phyloP scores from a whole-genome alignment of 2,329 filamentous ascomycete species.

The Neurospora sp. region DNA sequence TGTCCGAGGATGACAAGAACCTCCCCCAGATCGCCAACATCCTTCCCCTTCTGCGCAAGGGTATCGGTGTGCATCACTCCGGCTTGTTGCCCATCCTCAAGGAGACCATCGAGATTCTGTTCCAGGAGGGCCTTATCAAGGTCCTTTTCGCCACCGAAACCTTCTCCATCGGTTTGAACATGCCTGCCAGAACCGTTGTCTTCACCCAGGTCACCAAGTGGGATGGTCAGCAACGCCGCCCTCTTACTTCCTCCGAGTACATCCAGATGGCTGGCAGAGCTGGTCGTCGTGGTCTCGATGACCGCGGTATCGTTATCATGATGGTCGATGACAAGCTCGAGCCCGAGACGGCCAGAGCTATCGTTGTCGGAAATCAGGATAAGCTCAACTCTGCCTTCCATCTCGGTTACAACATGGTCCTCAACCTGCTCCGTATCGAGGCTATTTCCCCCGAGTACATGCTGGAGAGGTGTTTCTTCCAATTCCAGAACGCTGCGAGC shows the following conservation, averaged over 20 bases:
- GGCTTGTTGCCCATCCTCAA: constrained; percentile 92
- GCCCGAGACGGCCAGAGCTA: constrained; percentile 83
- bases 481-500: constrained; percentile 92
- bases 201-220: constrained; percentile 96
- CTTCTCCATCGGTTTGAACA: constrained; percentile 96
- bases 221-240: constrained; percentile 71
- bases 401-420: constrained; percentile 97
- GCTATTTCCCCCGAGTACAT: constrained; percentile 98
- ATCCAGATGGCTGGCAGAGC: constrained; percentile 98
- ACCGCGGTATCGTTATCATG: constrained; percentile 98
- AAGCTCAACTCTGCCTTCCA: constrained; percentile 97
- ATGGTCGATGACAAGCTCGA: constrained; percentile 98
- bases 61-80: constrained; percentile 95
- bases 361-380: constrained; percentile 94
- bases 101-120: constrained; percentile 97
- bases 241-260: constrained; percentile 90
- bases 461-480: constrained; percentile 96
- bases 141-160: constrained; percentile 97
- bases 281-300: constrained; percentile 91
- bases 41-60: constrained; percentile 76
- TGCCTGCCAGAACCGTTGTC: constrained; percentile 99
- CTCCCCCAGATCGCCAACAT: constrained; percentile 88
- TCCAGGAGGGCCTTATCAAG: constrained; percentile 96
- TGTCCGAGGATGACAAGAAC: constrained; percentile 83
- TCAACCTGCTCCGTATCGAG: constrained; percentile 94